Percentiles rank a stretch among this genome's conserved stretches.
Evolutionary conservation across 495 filamentous ascomycete genomes (phyloP).

Genomic region (Aspergillus egyptiacus): DNA sequence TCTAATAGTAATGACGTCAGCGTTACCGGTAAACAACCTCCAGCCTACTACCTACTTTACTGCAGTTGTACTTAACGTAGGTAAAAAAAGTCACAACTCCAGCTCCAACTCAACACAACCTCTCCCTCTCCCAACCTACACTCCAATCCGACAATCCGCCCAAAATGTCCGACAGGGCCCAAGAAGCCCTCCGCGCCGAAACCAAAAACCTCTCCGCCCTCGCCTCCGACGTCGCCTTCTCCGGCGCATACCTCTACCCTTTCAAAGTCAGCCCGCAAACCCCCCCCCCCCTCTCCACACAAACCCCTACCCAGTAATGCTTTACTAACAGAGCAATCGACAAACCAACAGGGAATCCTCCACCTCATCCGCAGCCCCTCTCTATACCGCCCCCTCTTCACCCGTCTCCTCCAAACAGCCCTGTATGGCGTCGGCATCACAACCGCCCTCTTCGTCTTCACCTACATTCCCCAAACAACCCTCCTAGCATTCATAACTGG

Average conservation of each 20-base stretch:
- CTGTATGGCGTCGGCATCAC: constrained; percentile 68
- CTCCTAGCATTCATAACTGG: constrained; percentile 75
- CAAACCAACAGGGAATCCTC: constrained; percentile 55
- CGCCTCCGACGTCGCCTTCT: constrained; percentile 58
- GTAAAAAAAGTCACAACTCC: background rate
- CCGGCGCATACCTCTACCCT: constrained; percentile 79
- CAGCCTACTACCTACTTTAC: too few species aligned
- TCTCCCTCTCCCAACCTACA: background rate
- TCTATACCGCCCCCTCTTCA: constrained; percentile 61
- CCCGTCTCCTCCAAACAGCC: constrained; percentile 61
- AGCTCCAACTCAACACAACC: background rate
- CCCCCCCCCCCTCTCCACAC: constrained; percentile 46
- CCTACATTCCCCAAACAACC: constrained; percentile 84
- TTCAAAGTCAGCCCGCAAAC: constrained; percentile 58
- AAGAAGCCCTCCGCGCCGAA: constrained; percentile 38
- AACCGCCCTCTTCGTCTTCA: constrained; percentile 74
- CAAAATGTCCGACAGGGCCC: constrained; percentile 40
- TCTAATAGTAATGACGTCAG: constrained; percentile 6
- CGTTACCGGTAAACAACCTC: background rate
- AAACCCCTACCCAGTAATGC: constrained; percentile 11
- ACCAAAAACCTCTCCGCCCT: constrained; percentile 36
- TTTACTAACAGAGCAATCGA: background rate
- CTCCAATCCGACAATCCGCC: background rate
- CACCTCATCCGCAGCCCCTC: constrained; percentile 55
- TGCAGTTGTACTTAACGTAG: too few species aligned